Conservation (phyloP, 2,329 filamentous ascomycete genomes). For the Metarhizium humberi region DNA sequence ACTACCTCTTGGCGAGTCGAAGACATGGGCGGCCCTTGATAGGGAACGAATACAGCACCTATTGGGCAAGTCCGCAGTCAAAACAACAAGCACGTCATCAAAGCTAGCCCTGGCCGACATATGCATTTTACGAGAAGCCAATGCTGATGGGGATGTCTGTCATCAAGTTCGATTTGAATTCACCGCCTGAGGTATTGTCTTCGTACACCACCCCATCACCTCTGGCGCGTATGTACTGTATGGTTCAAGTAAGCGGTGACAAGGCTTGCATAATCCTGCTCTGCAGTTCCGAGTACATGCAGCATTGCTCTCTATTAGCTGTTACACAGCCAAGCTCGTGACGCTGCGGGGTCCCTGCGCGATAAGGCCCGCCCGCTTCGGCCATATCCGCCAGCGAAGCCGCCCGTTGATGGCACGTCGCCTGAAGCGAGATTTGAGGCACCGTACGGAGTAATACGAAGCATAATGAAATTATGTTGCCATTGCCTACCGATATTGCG, state of each 20-base stretch:
- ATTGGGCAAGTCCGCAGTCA: not conserved
- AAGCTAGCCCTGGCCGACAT: not conserved
- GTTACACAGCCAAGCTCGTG: not conserved
- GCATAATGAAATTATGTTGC: not conserved
- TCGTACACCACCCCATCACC: not conserved
- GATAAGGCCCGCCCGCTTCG: not conserved
- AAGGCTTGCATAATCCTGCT: not conserved
- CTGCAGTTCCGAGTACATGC: too few relatives aligned
- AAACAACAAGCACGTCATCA: not conserved
- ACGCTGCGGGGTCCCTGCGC: not conserved
- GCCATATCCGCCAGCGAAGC: not conserved
- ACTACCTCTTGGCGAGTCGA: not conserved
- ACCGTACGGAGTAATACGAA: too few relatives aligned
- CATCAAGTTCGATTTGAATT: not conserved
- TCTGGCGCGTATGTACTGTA: not conserved
- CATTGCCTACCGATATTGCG: not conserved
- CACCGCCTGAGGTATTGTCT: not conserved
- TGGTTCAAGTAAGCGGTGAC: not conserved
- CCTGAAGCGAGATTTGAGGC: not conserved
- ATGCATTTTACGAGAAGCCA: not conserved
- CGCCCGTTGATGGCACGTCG: not conserved
- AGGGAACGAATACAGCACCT: not conserved
- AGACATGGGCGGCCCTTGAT: not conserved
- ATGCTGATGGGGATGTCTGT: not conserved
- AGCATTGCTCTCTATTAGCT: too few relatives aligned